Evolutionary conservation across 768 basidiomycete genomes (phyloP).

Genomic region (Collybia mongolica): DNA sequence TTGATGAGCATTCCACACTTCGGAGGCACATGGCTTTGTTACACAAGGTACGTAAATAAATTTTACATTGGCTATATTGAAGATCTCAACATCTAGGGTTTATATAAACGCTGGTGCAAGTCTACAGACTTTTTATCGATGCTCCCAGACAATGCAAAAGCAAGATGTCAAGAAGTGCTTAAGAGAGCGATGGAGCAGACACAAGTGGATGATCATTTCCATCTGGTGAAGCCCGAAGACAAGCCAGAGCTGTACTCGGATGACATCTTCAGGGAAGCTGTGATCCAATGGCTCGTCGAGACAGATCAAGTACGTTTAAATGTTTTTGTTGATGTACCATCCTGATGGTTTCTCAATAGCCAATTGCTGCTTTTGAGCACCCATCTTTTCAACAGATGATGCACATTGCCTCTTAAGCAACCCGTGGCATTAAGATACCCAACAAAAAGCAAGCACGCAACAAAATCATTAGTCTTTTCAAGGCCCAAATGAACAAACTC

Average conservation of each 20-base stretch:
- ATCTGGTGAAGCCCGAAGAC: constrained; percentile 1
- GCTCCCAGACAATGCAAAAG: constrained; percentile 16
- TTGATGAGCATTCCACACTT: no score
- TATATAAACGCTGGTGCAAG: constrained; percentile 9
- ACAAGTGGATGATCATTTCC: constrained; percentile 4
- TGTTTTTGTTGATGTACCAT: no score
- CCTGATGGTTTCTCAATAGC: no score
- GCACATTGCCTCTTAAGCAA: constrained; percentile 24
- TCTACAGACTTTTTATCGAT: constrained; percentile 17
- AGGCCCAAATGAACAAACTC: neutral
- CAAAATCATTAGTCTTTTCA: constrained; percentile 22
- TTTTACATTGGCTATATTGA: no score
- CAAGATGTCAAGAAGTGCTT: constrained; percentile 1
- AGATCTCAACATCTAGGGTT: neutral
- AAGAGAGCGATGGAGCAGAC: neutral
- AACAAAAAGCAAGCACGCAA: constrained; percentile 17
- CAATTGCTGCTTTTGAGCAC: constrained; percentile 18
- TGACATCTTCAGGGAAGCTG: constrained; percentile 20
- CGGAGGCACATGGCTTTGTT: no score
- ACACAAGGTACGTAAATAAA: no score
- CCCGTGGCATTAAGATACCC: constrained; percentile 25
- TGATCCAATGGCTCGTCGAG: constrained; percentile 31
- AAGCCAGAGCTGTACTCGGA: constrained; percentile 18
- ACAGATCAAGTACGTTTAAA: constrained; percentile 34
- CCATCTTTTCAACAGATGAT: constrained; percentile 23